A percentile compares a stretch with the other conserved stretches of the same genome.
phyloP scores from a whole-genome alignment of 176 grass and related monocot genomes.

The Echinochloa phyllopogon region DNA sequence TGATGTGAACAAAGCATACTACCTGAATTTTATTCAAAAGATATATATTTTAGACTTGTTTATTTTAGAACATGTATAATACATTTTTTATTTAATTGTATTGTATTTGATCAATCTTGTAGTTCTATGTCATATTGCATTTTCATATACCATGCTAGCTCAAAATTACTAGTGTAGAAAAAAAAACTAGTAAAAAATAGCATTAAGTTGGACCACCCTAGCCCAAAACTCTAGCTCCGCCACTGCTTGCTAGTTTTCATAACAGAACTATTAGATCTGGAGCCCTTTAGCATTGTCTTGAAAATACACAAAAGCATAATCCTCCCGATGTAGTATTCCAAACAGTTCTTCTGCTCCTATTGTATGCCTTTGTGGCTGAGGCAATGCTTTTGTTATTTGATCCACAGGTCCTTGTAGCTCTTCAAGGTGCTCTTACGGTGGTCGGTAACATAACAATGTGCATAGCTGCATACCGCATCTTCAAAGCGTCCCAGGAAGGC shows the following conservation, averaged over 20 bases:
- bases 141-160: too few relatives aligned
- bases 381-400: background rate
- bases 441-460: constrained; percentile 92
- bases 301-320: constrained; percentile 15
- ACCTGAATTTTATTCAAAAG: too few relatives aligned
- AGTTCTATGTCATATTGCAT: too few relatives aligned
- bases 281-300: background rate
- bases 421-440: constrained; percentile 81
- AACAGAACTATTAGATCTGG: background rate
- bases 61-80: too few relatives aligned
- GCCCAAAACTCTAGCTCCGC: too few relatives aligned
- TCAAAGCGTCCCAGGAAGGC: constrained; percentile 75
- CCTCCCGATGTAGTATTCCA: background rate
- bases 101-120: too few relatives aligned
- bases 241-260: background rate
- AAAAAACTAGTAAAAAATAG: too few relatives aligned
- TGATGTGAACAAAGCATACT: too few relatives aligned
- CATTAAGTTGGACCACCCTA: too few relatives aligned
- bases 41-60: too few relatives aligned
- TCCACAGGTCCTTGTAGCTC: constrained; percentile 75
- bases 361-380: constrained; percentile 8
- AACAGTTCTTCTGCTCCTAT: constrained; percentile 7
- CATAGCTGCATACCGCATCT: constrained; percentile 90
- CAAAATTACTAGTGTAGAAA: too few relatives aligned
- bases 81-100: too few relatives aligned